phyloP scores from a whole-genome alignment of 768 basidiomycete species.

The Suillus brevipes region DNA sequence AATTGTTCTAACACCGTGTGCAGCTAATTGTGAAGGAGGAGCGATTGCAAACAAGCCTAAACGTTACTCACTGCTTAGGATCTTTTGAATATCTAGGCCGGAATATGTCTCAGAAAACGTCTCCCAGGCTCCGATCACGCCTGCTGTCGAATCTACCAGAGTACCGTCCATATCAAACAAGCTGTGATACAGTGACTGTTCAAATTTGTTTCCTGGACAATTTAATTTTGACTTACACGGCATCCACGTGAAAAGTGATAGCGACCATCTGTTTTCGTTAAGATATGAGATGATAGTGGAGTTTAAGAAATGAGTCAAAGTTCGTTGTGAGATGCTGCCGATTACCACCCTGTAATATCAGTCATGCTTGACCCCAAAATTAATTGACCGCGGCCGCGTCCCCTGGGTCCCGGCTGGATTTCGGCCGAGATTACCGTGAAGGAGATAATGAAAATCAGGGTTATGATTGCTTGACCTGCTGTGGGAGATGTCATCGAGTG shows the following conservation, averaged over 20 bases:
- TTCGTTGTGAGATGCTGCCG: background rate
- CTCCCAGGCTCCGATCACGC: slow-evolving; percentile 82
- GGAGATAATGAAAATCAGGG: background rate
- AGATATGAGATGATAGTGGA: slow-evolving; percentile 12
- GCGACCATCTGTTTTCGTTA: slow-evolving; percentile 26
- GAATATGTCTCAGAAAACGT: slow-evolving; percentile 73
- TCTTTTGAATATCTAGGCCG: slow-evolving; percentile 56
- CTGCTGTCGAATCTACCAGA: slow-evolving; percentile 78
- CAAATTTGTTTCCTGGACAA: background rate
- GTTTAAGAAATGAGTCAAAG: slow-evolving; percentile 20
- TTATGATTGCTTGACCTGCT: background rate
- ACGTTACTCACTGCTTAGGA: slow-evolving; percentile 56
- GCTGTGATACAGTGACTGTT: slow-evolving; percentile 34
- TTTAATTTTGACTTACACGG: slow-evolving; percentile 33
- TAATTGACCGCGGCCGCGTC: background rate
- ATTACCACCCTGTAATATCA: slow-evolving; percentile 2
- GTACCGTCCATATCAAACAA: slow-evolving; percentile 87
- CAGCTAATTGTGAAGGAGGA: slow-evolving; percentile 39
- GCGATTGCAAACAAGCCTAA: background rate
- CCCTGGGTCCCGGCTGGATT: background rate
- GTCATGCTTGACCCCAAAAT: background rate
- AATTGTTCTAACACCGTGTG: slow-evolving; percentile 82
- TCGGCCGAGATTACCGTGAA: background rate
- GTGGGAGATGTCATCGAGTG: background rate
- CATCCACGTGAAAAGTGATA: slow-evolving; percentile 38